A percentile compares a stretch with the other conserved stretches of the same genome.
These are phyloP conservation scores for Eustoma russellianum DNA, from an alignment of 257 asterid species.

Conservation along the genomic window DNA sequence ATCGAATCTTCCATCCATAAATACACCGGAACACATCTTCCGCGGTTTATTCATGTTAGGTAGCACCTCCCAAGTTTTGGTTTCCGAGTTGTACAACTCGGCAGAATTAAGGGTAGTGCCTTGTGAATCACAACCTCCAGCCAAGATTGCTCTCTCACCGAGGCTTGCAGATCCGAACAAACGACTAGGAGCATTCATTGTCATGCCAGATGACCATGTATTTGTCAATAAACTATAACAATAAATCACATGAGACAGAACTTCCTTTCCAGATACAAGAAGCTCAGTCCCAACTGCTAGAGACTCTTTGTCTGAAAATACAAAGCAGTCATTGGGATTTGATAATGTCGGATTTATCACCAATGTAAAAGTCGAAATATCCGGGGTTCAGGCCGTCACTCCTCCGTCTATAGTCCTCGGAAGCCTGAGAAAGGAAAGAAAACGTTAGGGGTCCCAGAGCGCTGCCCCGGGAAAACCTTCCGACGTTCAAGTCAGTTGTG, in stretches of 20 bases:
- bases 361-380: too few species aligned
- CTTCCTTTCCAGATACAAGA: conserved; percentile 75
- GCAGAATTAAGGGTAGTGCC: conserved; percentile 44
- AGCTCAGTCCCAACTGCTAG: conserved; percentile 95
- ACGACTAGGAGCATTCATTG: conserved; percentile 73
- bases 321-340: conserved; percentile 59
- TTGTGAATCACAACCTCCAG: conserved; percentile 73
- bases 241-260: conserved; percentile 63
- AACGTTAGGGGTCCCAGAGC: too few species aligned
- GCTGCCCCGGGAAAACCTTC: too few species aligned
- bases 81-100: conserved; percentile 49
- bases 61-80: conserved; percentile 45
- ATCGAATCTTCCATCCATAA: conserved; percentile 63
- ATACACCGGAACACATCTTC: conserved; percentile 83
- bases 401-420: too few species aligned
- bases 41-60: conserved; percentile 66
- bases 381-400: too few species aligned
- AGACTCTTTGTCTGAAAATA: conserved; percentile 81
- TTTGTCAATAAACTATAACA: conserved; percentile 72
- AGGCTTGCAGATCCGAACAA: conserved; percentile 81
- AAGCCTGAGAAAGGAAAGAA: too few species aligned
- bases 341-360: too few species aligned
- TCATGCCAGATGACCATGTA: conserved; percentile 76
- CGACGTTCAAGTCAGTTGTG: too few species aligned
- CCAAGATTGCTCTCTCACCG: conserved; percentile 73